Base-by-base conservation (phyloP, 371 early-diverging fungal genomes). In the Synchytrium microbalum region DNA sequence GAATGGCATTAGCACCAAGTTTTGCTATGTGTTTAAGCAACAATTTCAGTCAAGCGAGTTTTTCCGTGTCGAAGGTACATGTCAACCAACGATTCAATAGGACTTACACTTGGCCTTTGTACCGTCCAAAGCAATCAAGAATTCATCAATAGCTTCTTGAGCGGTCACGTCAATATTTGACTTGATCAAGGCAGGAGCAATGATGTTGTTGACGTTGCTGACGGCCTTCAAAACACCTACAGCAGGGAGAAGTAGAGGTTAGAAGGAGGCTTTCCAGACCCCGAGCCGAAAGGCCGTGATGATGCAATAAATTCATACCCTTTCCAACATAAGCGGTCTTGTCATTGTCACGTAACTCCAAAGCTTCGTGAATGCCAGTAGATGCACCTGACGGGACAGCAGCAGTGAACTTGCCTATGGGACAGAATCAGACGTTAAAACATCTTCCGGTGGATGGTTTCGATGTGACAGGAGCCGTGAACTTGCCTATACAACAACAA, bases 371-470 rank as follows among this genome's bases (percentile, higher is more conserved):
- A 70, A 96, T 82, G 70, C 99, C 99, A 57, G 98, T 98, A 57
- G 98, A 98, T 54, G 99, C 99, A 70, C 99, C 99, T 67, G 95
- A 95, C 61, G 99, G 99, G 33, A 97, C 98, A 66, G 92, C 96
- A 56, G 96, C 93, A 66, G 95, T 91, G 87, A 94, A 93, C 64
- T n/a, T n/a, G n/a, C n/a, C n/a, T n/a, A n/a, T n/a, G 88, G 77
- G 68, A 84, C 79, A 72, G 67, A 3, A 27, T n/a, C n/a, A n/a
- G n/a, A n/a, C n/a, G n/a, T n/a, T n/a, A n/a, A n/a, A 33, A 1
- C 32, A 0, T 19, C 56, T 56, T 10, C 29, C 5, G 46, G 19
- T 38, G 46, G 19, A 38, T 38, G 46, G n/a, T n/a, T n/a, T n/a
- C n/a, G n/a, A n/a, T n/a, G n/a, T n/a, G n/a, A n/a, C n/a, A n/a